Evolutionary conservation across 2,329 filamentous ascomycete species (phyloP).

Genomic region (Fusarium sulawesiense): DNA sequence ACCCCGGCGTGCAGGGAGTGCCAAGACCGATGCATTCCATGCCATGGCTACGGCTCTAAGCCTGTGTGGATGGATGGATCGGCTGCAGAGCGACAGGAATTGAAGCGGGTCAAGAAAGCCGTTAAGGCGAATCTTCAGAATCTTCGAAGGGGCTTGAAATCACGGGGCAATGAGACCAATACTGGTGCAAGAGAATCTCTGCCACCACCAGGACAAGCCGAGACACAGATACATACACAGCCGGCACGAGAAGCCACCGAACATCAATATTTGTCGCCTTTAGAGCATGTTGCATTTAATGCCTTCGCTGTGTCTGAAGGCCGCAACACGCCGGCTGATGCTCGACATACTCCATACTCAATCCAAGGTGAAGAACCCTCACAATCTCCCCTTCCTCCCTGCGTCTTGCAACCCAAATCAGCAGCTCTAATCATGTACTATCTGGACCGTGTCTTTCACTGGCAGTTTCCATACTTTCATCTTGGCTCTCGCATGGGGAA

Average conservation of each 20-base stretch:
- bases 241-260: not conserved
- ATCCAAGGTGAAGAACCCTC: not conserved
- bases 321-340: too few species aligned
- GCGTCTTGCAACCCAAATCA: not conserved
- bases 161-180: too few species aligned
- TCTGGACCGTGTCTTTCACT: not conserved
- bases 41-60: not conserved
- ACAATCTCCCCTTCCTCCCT: not conserved
- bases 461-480: not conserved
- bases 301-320: too few species aligned
- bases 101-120: not conserved
- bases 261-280: not conserved
- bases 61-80: constrained; percentile 1
- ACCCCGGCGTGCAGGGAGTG: not conserved
- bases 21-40: not conserved
- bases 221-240: rapidly evolving
- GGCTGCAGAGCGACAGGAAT: not conserved
- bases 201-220: not conserved
- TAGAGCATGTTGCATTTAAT: too few species aligned
- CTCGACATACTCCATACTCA: not conserved
- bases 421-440: constrained; percentile 1
- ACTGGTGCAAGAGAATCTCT: too few species aligned
- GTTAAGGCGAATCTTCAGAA: not conserved
- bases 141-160: not conserved
- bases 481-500: not conserved